Evolutionary conservation across 768 basidiomycete species (phyloP), one percentile per base, ranked within the genome.

Genomic region (Macrolepiota albuminosa): DNA sequence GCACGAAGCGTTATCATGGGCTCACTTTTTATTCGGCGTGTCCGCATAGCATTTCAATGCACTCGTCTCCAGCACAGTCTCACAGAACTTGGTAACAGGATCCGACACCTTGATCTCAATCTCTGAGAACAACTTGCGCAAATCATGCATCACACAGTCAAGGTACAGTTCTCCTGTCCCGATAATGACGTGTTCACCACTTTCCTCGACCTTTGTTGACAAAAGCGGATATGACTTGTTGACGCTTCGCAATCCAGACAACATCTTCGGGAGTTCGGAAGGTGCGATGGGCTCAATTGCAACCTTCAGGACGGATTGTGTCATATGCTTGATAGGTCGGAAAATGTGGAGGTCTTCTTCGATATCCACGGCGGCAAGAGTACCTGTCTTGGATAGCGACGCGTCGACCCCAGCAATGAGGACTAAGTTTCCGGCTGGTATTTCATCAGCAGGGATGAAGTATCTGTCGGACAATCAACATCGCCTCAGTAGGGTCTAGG

Each of bases 41-140:
- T 98, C 97, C 18, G 97, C 97, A 72, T 99, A 99, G 70, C 96
- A 98, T 75, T 98, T 99, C 63, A 99, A 75, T 4, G 96, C 97
- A 65, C 91, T 94, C 36, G 96, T 98, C 79, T 99, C 97, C 64
- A 98, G 78, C 24, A 98, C 96, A 2, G 97, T 99, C 78, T 99
- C 97, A 70, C 93, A 91, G 77, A 99, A 99, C 70, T 94, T 93
- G 16, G 95, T 96, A 42, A 98, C 95, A 1, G 97, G 97, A 77
- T 99, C 97, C 26, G 96, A 98, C 14, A 98, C 95, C 79, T 99
- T 99, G 81, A 99, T 98, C 80, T 99, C 97, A 66, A 98, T 97
- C 78, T 99, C 97, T 34, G 95, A 87, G 76, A 96, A 99, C 61
- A 98, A 69, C 61, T 82, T 84, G 62, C 97, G 81, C 54, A 99